Conservation (phyloP, 2,329 filamentous ascomycete genomes). For the Fusarium coicis region DNA sequence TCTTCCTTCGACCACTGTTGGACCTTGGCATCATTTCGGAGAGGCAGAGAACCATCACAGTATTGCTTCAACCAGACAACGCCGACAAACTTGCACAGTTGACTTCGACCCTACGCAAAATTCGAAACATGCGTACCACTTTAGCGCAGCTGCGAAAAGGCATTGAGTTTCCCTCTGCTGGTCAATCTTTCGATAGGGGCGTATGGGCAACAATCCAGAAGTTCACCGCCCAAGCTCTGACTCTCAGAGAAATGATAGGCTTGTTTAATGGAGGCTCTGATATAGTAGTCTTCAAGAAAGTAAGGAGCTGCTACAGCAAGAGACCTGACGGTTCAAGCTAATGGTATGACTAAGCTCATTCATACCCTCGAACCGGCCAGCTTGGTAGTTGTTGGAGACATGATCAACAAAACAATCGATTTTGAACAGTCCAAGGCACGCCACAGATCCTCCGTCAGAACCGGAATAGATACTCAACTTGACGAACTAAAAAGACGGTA, state of each 20-base stretch:
- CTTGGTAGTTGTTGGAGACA: constrained; percentile 73
- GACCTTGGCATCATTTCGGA: constrained; percentile 75
- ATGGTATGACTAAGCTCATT: constrained; percentile 58
- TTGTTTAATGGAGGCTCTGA: constrained; percentile 33
- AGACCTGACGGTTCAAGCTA: constrained; percentile 4
- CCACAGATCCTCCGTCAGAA: constrained; percentile 76
- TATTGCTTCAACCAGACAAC: constrained; percentile 77
- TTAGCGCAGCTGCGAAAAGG: constrained; percentile 82
- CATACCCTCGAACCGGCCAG: constrained; percentile 67
- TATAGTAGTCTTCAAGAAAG: constrained; percentile 38
- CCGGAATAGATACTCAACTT: constrained; percentile 77
- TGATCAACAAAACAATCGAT: constrained; percentile 80
- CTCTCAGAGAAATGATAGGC: constrained; percentile 71
- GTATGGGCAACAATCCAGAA: constrained; percentile 78
- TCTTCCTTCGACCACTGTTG: constrained; percentile 82
- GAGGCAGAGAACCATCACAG: constrained; percentile 75
- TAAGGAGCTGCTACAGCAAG: constrained; percentile 53
- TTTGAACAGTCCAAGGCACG: constrained; percentile 80
- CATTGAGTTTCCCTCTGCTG: constrained; percentile 63
- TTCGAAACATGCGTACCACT: constrained; percentile 79
- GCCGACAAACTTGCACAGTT: constrained; percentile 64
- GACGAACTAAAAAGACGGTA: constrained; percentile 83
- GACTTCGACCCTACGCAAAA: constrained; percentile 70
- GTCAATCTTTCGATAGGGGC: constrained; percentile 68
- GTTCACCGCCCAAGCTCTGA: constrained; percentile 78